Evolutionary conservation across 352 stramenopile genomes (phyloP).

Genomic region (Thraustochytrium sp.): DNA sequence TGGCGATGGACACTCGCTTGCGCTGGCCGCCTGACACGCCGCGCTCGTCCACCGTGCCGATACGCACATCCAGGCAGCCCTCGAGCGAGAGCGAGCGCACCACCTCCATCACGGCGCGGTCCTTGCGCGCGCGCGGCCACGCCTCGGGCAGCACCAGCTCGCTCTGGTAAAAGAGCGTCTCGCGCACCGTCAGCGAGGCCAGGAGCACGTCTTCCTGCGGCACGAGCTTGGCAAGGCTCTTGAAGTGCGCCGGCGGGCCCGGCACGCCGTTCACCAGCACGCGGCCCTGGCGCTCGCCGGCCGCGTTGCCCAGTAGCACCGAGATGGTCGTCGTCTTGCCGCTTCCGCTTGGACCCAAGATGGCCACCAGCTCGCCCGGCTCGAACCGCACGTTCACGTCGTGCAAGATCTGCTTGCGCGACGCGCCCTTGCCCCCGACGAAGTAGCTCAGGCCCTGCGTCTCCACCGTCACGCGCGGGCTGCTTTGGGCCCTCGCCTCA

Average conservation of each 20-base stretch:
- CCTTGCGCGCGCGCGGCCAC: neutral
- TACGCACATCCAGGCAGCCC: constrained; percentile 59
- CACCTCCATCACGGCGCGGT: constrained; percentile 47
- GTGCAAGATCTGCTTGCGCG: constrained; percentile 35
- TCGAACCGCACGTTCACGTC: constrained; percentile 14
- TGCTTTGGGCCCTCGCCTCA: no score
- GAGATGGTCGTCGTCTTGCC: constrained; percentile 40
- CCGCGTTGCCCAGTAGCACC: constrained; percentile 8
- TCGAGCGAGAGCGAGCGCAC: constrained; percentile 61
- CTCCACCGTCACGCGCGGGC: constrained; percentile 22
- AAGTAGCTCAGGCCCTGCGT: constrained; percentile 1
- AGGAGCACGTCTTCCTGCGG: constrained; percentile 81
- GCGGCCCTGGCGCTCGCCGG: neutral
- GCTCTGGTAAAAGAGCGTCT: constrained; percentile 76
- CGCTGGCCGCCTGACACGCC: constrained; percentile 67
- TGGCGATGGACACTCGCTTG: constrained; percentile 72
- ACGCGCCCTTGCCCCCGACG: neutral
- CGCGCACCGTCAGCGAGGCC: constrained; percentile 72
- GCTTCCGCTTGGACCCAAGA: constrained; percentile 15
- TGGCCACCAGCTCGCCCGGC: constrained; percentile 34
- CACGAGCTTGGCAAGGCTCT: constrained; percentile 43
- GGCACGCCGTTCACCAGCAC: constrained; percentile 2
- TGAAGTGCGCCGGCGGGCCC: neutral
- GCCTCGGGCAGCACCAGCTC: constrained; percentile 59
- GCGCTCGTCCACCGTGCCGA: constrained; percentile 55